Evolutionary conservation across 257 asterid genomes (phyloP).

Genomic region (Plectranthus barbatus): DNA sequence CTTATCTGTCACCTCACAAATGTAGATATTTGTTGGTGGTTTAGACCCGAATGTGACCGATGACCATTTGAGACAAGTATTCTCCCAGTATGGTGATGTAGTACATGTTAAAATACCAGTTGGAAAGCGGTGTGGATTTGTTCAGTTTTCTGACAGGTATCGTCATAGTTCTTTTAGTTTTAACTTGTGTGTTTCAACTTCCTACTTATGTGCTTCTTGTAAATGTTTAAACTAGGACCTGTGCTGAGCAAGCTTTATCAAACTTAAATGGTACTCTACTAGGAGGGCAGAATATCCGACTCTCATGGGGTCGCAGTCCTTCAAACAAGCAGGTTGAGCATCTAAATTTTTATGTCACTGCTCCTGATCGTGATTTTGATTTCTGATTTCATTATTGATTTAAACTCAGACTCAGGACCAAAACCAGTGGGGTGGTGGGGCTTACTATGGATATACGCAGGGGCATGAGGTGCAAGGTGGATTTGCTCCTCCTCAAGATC

Average conservation of each 20-base stretch:
- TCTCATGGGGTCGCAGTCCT: slow-evolving; percentile 95
- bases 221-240: slow-evolving; percentile 30
- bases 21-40: slow-evolving; percentile 90
- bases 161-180: background rate
- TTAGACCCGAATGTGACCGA: slow-evolving; percentile 72
- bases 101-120: slow-evolving; percentile 79
- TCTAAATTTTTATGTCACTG: background rate
- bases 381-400: slow-evolving; percentile 2
- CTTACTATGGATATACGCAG: slow-evolving; percentile 56
- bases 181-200: background rate
- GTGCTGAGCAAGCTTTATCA: slow-evolving; percentile 70
- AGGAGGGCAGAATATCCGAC: slow-evolving; percentile 79
- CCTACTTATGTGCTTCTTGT: background rate
- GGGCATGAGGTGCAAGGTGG: slow-evolving; percentile 85
- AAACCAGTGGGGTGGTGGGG: slow-evolving; percentile 56
- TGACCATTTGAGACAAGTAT: slow-evolving; percentile 71
- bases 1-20: slow-evolving; percentile 1
- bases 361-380: background rate
- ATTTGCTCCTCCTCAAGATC: slow-evolving; percentile 77
- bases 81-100: slow-evolving; percentile 69
- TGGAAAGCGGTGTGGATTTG: slow-evolving; percentile 94
- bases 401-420: slow-evolving; percentile 32
- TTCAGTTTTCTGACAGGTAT: slow-evolving; percentile 79
- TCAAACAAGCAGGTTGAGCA: slow-evolving; percentile 69
- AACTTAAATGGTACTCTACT: slow-evolving; percentile 56